These are phyloP conservation scores for Pichia exigua DNA, from an alignment of 805 yeast species.

Conservation along the genomic window DNA sequence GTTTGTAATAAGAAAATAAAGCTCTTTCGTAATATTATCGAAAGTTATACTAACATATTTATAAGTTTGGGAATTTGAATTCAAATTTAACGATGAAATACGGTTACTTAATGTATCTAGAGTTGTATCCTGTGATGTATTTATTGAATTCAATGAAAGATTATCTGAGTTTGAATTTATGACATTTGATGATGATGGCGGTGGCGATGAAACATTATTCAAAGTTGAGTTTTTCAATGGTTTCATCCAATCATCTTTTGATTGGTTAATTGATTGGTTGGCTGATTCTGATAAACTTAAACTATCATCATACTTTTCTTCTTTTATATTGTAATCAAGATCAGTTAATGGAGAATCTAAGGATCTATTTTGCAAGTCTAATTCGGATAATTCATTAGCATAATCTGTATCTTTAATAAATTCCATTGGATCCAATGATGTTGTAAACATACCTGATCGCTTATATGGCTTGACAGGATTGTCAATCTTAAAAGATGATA, in stretches of 20 bases:
- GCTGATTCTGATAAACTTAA: neutral
- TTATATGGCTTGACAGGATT: conserved; percentile 30
- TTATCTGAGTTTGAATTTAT: neutral
- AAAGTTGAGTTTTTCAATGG: conserved; percentile 11
- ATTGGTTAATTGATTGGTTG: neutral
- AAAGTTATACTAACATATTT: conserved; percentile 12
- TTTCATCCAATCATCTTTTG: conserved; percentile 13
- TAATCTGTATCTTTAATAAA: conserved; percentile 9
- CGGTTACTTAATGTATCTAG: neutral
- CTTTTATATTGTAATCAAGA: neutral
- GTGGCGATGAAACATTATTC: neutral
- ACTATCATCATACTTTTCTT: neutral
- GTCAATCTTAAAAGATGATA: conserved; percentile 23
- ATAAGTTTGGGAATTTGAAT: conserved; percentile 11
- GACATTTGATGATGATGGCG: neutral
- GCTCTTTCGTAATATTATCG: conserved; percentile 9
- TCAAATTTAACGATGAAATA: conserved; percentile 5
- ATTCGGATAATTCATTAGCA: neutral
- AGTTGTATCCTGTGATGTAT: neutral
- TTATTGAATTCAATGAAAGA: neutral
- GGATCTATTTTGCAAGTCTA: neutral
- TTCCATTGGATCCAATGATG: conserved; percentile 25
- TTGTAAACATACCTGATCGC: conserved; percentile 26
- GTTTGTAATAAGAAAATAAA: conserved; percentile 5
- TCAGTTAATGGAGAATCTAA: neutral